These are phyloP conservation scores for Taphrina flavorubra DNA, from an alignment of 1,139 yeast species.

Conservation along the genomic window DNA sequence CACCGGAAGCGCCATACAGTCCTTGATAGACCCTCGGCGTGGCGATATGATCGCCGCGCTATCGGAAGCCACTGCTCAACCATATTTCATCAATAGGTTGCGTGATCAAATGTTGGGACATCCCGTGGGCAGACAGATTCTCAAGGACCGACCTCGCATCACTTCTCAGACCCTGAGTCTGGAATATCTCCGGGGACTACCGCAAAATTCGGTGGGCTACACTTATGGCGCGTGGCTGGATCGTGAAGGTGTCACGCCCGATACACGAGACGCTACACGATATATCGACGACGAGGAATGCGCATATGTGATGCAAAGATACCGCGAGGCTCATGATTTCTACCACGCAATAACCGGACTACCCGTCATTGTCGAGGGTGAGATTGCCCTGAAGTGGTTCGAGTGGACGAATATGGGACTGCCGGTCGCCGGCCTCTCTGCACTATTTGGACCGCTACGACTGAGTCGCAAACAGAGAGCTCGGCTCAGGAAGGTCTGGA, in stretches of 20 bases:
- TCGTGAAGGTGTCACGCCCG: slow-evolving; percentile 89
- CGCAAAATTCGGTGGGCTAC: slow-evolving; percentile 76
- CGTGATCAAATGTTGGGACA: slow-evolving; percentile 77
- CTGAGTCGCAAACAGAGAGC: slow-evolving; percentile 63
- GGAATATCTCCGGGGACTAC: slow-evolving; percentile 64
- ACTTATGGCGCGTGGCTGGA: slow-evolving; percentile 82
- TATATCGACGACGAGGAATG: slow-evolving; percentile 88
- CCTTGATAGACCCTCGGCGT: slow-evolving; percentile 70
- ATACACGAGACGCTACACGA: slow-evolving; percentile 80
- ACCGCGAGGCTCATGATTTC: slow-evolving; percentile 96
- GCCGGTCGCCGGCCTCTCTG: slow-evolving; percentile 95
- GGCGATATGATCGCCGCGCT: slow-evolving; percentile 83
- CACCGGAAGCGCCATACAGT: slow-evolving; percentile 78
- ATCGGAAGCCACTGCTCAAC: slow-evolving; percentile 89
- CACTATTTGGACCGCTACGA: slow-evolving; percentile 81
- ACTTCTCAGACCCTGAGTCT: slow-evolving; percentile 73
- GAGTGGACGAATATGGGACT: slow-evolving; percentile 92
- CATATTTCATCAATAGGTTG: slow-evolving; percentile 65
- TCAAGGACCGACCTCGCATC: slow-evolving; percentile 81
- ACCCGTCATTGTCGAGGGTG: slow-evolving; percentile 94
- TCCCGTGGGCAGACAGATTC: slow-evolving; percentile 73
- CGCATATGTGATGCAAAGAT: slow-evolving; percentile 88
- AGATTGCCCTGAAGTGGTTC: slow-evolving; percentile 77
- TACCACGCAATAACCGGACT: slow-evolving; percentile 90
- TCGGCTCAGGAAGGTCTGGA: slow-evolving; percentile 61